Base-by-base conservation (phyloP, 768 basidiomycete genomes). In the Russula lepida region DNA sequence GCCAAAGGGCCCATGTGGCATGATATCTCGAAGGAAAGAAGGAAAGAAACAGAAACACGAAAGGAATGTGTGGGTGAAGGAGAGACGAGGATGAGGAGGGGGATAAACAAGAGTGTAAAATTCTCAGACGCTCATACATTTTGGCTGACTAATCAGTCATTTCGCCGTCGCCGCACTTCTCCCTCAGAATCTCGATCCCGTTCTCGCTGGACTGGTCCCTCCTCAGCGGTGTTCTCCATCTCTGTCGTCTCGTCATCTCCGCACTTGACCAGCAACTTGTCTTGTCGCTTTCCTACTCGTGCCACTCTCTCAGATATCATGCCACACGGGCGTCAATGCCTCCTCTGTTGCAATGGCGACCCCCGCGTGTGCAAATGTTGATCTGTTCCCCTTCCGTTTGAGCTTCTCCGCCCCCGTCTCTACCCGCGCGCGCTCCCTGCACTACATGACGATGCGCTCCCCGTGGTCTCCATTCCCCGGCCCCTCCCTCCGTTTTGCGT, bases 321-420 rank as follows among this genome's bases (percentile, higher is more conserved):
- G n/a, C 43, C 43, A 39, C 12, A 27, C 49, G 41, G 54, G 62
- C 62, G 62, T 55, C 54, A 63, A 63, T 30, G 5, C 25, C 1
- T 25, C 1, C 51, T n/a, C 12, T 54, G 63, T 64, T 41, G 60
- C 63, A 62, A 64, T 64, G 63, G 51, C 63, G 63, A 63, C 63
- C 32, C 32, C 49, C 37, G 13, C 25, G 3, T 25, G 15, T 33
- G 28, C 35, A 28, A 21, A 8, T 52, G 59, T 59, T 37, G 41
- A 53, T 35, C 11, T 50, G 27, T 56, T 64, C 59, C 27, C 13
- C 49, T 46, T 63, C 51, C 56, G 43, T 25, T 33, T 53, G 57
- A 49, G 54, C 30, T 58, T 63, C 62, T 43, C 39, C 37, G 47
- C 61, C 33, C 50, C 33, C 44, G 47, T 43, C 50, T 53, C 44